Evolutionary conservation across 805 yeast species (phyloP).

Genomic region (Candida jianshihensis): DNA sequence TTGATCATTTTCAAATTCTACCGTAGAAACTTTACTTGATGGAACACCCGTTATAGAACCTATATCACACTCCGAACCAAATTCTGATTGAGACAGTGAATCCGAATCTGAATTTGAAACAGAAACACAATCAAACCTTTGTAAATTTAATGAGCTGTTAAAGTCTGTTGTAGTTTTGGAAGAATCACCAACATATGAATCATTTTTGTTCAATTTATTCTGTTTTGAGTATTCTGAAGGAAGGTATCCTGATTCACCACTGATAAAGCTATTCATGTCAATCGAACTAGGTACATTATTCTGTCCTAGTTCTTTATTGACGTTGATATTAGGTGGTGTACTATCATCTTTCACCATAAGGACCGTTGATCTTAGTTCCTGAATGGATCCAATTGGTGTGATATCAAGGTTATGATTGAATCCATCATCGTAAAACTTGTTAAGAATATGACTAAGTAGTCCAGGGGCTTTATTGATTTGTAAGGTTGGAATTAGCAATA

Average conservation of each 20-base stretch:
- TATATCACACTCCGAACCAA: not conserved
- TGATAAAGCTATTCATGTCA: conserved; percentile 3
- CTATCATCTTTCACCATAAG: conserved; percentile 3
- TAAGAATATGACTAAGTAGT: conserved; percentile 2
- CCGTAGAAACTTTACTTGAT: not conserved
- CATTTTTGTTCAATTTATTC: no score
- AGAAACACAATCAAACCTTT: conserved; percentile 1
- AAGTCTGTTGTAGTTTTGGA: no score
- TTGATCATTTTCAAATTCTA: not conserved
- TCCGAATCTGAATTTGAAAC: not conserved
- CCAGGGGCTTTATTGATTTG: conserved; percentile 3
- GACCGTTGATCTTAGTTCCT: conserved; percentile 3
- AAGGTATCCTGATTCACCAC: conserved; percentile 10
- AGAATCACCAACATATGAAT: no score
- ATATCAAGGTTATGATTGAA: conserved; percentile 2
- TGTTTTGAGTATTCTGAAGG: conserved; percentile 5
- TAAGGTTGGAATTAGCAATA: conserved; percentile 2
- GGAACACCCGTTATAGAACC: not conserved
- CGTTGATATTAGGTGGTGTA: not conserved
- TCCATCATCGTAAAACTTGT: conserved; percentile 2
- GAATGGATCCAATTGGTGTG: conserved; percentile 6
- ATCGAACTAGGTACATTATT: not conserved
- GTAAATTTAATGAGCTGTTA: not conserved
- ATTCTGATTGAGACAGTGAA: no score
- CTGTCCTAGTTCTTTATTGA: not conserved